Evolutionary conservation across 139 green algal genomes (phyloP).

Genomic region (Chlamydomonas incerta): DNA sequence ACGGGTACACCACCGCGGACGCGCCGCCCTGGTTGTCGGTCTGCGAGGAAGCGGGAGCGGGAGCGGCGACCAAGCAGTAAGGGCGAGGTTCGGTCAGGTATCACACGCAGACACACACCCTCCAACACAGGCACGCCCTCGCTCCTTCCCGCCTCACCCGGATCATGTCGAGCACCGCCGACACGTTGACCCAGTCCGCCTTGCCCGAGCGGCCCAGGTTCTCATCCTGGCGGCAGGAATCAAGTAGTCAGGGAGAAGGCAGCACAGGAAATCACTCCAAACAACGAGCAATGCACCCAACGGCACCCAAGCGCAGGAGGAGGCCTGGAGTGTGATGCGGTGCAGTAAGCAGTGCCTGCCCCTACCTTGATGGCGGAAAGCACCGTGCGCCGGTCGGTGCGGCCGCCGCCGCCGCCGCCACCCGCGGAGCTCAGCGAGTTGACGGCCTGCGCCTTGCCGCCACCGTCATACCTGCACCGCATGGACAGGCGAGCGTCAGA

Average conservation of each 20-base stretch:
- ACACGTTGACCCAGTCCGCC: constrained; percentile 80
- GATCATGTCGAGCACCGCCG: constrained; percentile 52
- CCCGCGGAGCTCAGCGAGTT: constrained; percentile 64
- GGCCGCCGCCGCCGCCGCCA: constrained; percentile 56
- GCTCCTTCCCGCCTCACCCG: constrained; percentile 46
- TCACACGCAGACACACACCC: too few species aligned
- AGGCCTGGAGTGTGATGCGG: too few species aligned
- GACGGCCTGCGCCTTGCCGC: constrained; percentile 38
- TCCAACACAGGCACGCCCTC: too few species aligned
- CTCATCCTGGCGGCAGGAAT: constrained; percentile 67
- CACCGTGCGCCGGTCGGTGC: constrained; percentile 70
- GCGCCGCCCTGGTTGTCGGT: background rate
- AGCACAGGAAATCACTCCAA: too few species aligned
- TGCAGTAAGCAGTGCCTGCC: background rate
- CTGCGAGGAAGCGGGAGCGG: background rate
- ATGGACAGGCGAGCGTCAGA: background rate
- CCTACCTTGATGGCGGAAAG: constrained; percentile 76
- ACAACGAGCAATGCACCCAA: too few species aligned
- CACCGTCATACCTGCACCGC: constrained; percentile 65
- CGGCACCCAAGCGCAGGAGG: too few species aligned
- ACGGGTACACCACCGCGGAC: constrained; percentile 65
- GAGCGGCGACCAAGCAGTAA: too few species aligned
- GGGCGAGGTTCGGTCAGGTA: too few species aligned
- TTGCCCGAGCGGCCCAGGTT: constrained; percentile 70
- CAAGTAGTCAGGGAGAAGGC: too few species aligned